These are phyloP conservation scores for Picochlorum costavermella DNA, from an alignment of 139 green algal genomes.

Conservation along the genomic window DNA sequence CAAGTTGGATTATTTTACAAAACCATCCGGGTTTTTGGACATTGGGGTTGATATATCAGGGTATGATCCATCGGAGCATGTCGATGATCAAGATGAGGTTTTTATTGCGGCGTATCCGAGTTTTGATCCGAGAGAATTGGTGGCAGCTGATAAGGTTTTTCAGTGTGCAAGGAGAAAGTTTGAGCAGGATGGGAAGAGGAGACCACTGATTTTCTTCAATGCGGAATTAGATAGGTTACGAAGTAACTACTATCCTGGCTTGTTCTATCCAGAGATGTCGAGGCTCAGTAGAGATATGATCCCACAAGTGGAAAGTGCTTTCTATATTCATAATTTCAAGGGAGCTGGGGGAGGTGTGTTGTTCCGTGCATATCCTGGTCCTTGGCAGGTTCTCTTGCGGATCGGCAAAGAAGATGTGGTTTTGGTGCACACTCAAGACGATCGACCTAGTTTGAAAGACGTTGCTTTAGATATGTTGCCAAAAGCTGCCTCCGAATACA, in stretches of 20 bases:
- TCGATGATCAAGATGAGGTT: slow-evolving; percentile 42
- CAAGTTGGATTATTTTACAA: slow-evolving; percentile 68
- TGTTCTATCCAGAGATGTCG: slow-evolving; percentile 77
- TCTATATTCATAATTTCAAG: slow-evolving; percentile 90
- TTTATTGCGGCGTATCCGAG: slow-evolving; percentile 66
- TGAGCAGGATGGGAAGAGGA: not conserved
- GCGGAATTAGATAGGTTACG: slow-evolving; percentile 75
- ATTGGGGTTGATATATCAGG: slow-evolving; percentile 41
- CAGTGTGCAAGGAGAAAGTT: slow-evolving; percentile 19
- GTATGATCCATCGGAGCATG: slow-evolving; percentile 22
- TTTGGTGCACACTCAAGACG: slow-evolving; percentile 49
- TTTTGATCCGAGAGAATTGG: slow-evolving; percentile 66
- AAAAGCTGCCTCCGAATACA: not conserved
- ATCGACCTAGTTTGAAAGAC: slow-evolving; percentile 61
- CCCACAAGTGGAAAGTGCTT: slow-evolving; percentile 48
- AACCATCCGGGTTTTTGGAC: slow-evolving; percentile 42
- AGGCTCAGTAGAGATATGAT: slow-evolving; percentile 34
- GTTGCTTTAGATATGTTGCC: slow-evolving; percentile 75
- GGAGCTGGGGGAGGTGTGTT: slow-evolving; percentile 46
- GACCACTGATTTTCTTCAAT: slow-evolving; percentile 83
- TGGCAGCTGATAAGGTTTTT: slow-evolving; percentile 55
- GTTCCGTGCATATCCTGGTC: slow-evolving; percentile 71
- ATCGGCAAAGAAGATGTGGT: slow-evolving; percentile 13
- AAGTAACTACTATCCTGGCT: slow-evolving; percentile 58
- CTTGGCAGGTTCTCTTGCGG: slow-evolving; percentile 68